Evolutionary conservation across 495 filamentous ascomycete genomes (phyloP).

Genomic region (Podospora bellae-mahoneyi): DNA sequence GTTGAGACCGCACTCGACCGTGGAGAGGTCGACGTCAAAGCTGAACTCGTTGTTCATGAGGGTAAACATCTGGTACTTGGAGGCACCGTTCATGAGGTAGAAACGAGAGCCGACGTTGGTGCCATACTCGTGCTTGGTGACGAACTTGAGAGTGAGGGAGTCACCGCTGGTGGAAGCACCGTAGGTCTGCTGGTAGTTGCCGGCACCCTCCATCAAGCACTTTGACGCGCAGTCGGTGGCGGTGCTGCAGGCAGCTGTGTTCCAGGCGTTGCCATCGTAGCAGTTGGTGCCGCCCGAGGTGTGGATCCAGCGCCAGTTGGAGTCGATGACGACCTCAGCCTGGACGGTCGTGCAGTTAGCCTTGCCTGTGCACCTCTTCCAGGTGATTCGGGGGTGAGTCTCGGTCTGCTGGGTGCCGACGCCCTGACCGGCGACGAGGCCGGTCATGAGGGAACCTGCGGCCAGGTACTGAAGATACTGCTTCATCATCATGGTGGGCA

Average conservation of each 20-base stretch:
- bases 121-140: constrained; percentile 54
- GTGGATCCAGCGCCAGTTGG: constrained; percentile 56
- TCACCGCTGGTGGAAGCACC: constrained; percentile 47
- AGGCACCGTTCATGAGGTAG: constrained; percentile 53
- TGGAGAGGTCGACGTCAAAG: constrained; percentile 58
- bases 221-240: constrained; percentile 45
- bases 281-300: constrained; percentile 41
- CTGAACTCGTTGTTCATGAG: constrained; percentile 57
- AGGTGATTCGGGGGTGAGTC: constrained; percentile 57
- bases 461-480: constrained; percentile 33
- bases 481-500: constrained; percentile 27
- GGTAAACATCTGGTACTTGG: constrained; percentile 58
- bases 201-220: constrained; percentile 48
- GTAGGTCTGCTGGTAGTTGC: constrained; percentile 46
- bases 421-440: constrained; percentile 46
- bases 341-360: constrained; percentile 49
- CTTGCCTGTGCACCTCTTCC: constrained; percentile 52
- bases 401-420: constrained; percentile 54
- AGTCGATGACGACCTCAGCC: constrained; percentile 48
- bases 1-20: constrained; percentile 52
- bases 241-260: constrained; percentile 38
- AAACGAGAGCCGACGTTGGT: constrained; percentile 55
- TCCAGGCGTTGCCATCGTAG: constrained; percentile 53
- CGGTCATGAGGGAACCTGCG: constrained; percentile 28
- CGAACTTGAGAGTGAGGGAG: constrained; percentile 53